Percentiles rank a stretch among this genome's conserved stretches.
phyloP scores from a whole-genome alignment of 352 stramenopile species.

The Globisporangium mamillatum region DNA sequence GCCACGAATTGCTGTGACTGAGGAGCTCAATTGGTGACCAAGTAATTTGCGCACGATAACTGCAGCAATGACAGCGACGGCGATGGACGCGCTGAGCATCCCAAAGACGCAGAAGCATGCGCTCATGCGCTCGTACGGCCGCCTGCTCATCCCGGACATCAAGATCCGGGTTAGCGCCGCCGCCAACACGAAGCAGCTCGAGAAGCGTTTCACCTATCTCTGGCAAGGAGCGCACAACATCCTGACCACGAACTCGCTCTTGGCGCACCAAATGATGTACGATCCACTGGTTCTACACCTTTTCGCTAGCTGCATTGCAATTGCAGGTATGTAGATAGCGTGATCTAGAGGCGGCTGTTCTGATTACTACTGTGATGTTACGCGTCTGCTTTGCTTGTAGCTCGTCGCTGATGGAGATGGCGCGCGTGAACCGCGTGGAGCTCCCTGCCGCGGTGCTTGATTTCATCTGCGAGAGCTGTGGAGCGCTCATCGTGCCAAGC shows the following conservation, averaged over 20 bases:
- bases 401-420: slow-evolving; percentile 50
- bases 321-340: neutral
- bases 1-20: neutral
- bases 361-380: neutral
- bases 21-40: slow-evolving; percentile 7
- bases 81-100: neutral
- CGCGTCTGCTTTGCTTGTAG: slow-evolving; percentile 18
- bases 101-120: neutral
- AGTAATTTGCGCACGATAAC: neutral
- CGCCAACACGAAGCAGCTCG: slow-evolving; percentile 48
- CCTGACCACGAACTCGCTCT: slow-evolving; percentile 28
- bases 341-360: neutral
- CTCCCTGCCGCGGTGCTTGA: slow-evolving; percentile 53
- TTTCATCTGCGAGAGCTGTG: slow-evolving; percentile 66
- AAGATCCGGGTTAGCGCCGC: slow-evolving; percentile 13
- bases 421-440: slow-evolving; percentile 27
- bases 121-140: neutral
- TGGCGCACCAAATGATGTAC: slow-evolving; percentile 62
- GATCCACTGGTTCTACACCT: neutral
- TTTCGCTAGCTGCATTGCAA: neutral
- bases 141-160: slow-evolving; percentile 14
- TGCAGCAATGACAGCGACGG: neutral
- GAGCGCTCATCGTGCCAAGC: slow-evolving; percentile 55
- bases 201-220: slow-evolving; percentile 68
- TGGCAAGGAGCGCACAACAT: slow-evolving; percentile 57